A percentile compares a stretch with the other conserved stretches of the same genome.
These are phyloP conservation scores for Aleurites moluccanus DNA, from an alignment of 441 rosid species.

Conservation along the genomic window DNA sequence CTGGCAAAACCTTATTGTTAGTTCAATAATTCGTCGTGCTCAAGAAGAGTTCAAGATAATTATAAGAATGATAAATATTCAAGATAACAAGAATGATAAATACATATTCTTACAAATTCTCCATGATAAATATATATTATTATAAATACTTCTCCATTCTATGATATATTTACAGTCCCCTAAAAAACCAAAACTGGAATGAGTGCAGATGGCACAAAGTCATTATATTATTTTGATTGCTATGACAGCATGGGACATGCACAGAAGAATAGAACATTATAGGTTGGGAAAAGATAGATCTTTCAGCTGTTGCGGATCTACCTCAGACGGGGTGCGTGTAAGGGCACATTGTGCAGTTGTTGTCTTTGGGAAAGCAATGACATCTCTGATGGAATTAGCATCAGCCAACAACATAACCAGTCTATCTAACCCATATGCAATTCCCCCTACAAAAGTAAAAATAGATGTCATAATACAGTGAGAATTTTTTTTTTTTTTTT, in stretches of 20 bases:
- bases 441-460: constrained; percentile 64
- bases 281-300: constrained; percentile 51
- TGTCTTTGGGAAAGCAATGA: constrained; percentile 97
- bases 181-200: neutral
- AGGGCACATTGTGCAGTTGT: constrained; percentile 89
- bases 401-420: constrained; percentile 83
- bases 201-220: neutral
- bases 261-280: constrained; percentile 14
- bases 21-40: neutral
- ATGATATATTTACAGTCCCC: neutral
- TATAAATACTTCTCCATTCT: neutral
- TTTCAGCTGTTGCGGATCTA: constrained; percentile 76
- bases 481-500: too few relatives aligned
- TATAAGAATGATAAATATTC: too few relatives aligned
- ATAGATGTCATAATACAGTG: neutral
- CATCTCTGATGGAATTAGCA: constrained; percentile 81
- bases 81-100: neutral
- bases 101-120: too few relatives aligned
- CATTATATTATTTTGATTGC: neutral
- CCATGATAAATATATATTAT: neutral
- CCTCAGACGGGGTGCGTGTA: constrained; percentile 79
- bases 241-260: neutral
- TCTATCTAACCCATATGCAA: constrained; percentile 88
- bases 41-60: neutral
- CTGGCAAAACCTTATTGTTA: neutral